These are phyloP conservation scores for Sphaerulina vaccinii DNA, from an alignment of 2,329 filamentous ascomycete species.

Conservation along the genomic window DNA sequence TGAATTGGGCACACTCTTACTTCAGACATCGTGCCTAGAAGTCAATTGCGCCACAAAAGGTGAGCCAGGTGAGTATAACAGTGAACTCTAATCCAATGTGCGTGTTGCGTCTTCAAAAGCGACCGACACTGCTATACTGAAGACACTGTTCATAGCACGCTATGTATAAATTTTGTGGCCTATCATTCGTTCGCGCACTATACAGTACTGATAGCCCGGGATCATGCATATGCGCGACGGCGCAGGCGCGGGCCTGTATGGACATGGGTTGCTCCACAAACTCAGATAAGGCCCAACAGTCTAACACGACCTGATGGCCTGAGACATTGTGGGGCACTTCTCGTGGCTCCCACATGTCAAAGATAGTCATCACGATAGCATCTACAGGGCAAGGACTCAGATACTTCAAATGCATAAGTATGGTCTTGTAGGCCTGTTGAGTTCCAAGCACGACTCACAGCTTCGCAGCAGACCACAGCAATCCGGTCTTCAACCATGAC, in stretches of 20 bases:
- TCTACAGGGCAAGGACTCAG: slow-evolving; percentile 1
- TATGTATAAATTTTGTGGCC: no score
- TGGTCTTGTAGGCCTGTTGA: background rate
- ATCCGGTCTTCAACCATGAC: slow-evolving; percentile 15
- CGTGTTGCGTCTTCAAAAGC: no score
- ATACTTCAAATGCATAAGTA: slow-evolving; percentile 10
- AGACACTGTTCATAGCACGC: no score
- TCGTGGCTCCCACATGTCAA: slow-evolving; percentile 15
- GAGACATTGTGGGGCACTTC: background rate
- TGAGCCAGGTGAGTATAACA: no score
- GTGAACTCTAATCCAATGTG: no score
- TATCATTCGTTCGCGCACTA: background rate
- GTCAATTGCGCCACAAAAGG: background rate
- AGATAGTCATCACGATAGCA: slow-evolving; percentile 4
- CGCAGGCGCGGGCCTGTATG: background rate
- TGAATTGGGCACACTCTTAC: background rate
- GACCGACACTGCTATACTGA: no score
- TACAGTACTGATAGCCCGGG: background rate
- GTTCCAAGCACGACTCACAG: background rate
- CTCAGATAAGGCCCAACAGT: slow-evolving; percentile 18
- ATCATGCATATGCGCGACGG: background rate
- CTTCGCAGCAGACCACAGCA: background rate
- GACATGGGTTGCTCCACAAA: slow-evolving; percentile 4
- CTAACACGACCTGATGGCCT: background rate
- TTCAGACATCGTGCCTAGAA: background rate